These are phyloP conservation scores for Penicillium palitans DNA, from an alignment of 2,329 filamentous ascomycete species.

Conservation along the genomic window DNA sequence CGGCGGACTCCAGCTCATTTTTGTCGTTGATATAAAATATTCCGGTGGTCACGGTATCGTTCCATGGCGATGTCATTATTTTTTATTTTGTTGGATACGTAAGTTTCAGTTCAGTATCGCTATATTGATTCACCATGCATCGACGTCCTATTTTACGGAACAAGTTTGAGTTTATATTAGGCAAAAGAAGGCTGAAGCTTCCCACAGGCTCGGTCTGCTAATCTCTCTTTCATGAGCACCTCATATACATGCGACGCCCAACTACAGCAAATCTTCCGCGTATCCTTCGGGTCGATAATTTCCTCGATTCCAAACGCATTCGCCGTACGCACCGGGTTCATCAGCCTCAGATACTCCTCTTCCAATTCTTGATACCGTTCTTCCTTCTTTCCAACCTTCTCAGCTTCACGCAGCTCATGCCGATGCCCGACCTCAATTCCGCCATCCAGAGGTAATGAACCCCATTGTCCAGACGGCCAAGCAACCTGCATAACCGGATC, in stretches of 20 bases:
- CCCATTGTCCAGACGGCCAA: conserved; percentile 66
- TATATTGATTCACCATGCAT: background rate
- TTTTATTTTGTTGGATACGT: background rate
- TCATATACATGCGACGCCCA: conserved; percentile 61
- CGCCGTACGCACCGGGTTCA: conserved; percentile 65
- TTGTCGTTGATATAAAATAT: background rate
- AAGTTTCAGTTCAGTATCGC: background rate
- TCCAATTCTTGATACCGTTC: conserved; percentile 59
- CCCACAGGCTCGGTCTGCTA: conserved; percentile 45
- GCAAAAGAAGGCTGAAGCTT: conserved; percentile 48
- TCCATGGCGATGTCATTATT: background rate
- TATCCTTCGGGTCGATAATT: conserved; percentile 64
- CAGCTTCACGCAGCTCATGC: conserved; percentile 58
- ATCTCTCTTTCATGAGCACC: conserved; percentile 51
- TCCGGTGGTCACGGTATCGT: background rate
- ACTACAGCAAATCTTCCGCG: conserved; percentile 55
- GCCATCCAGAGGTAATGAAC: conserved; percentile 61
- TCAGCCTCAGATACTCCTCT: conserved; percentile 60
- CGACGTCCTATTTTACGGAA: too few species aligned
- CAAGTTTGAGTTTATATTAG: conserved; percentile 39
- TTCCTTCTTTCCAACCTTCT: conserved; percentile 52
- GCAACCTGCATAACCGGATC: conserved; percentile 62
- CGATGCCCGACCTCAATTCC: conserved; percentile 66
- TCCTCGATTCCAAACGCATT: conserved; percentile 65
- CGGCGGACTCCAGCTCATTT: background rate